Percentiles rank a stretch among this genome's conserved stretches.
These are phyloP conservation scores for Yarrowia alimentaria DNA, from an alignment of 805 yeast genomes.

Conservation along the genomic window DNA sequence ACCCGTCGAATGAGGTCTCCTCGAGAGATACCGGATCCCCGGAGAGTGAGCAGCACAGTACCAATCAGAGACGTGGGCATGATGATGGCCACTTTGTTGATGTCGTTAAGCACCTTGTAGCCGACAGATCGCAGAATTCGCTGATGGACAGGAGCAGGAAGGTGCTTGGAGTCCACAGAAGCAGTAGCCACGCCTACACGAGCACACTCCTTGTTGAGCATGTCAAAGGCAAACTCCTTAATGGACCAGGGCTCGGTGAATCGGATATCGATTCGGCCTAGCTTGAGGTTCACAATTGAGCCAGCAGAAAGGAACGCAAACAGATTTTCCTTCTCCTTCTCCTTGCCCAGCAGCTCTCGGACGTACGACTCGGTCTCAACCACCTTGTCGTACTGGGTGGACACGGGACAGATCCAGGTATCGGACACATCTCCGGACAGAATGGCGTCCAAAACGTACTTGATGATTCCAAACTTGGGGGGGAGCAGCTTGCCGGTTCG, in stretches of 20 bases:
- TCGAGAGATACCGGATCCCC: conserved; percentile 43
- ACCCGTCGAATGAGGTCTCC: conserved; percentile 41
- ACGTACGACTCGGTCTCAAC: conserved; percentile 56
- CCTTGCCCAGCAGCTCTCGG: conserved; percentile 55
- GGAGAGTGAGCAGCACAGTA: conserved; percentile 43
- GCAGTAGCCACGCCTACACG: conserved; percentile 19
- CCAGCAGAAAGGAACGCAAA: conserved; percentile 41
- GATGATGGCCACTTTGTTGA: conserved; percentile 50
- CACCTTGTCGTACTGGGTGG: conserved; percentile 60
- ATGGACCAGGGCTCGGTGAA: conserved; percentile 47
- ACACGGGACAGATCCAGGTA: conserved; percentile 52
- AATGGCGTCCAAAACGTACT: conserved; percentile 50
- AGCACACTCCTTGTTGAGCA: conserved; percentile 34
- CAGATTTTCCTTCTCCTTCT: conserved; percentile 54
- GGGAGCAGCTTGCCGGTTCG: conserved; percentile 62
- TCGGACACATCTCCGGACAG: conserved; percentile 45
- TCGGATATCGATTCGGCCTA: conserved; percentile 46
- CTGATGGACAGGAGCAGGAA: conserved; percentile 30
- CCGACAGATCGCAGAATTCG: conserved; percentile 50
- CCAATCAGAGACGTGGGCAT: conserved; percentile 59
- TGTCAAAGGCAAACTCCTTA: conserved; percentile 38
- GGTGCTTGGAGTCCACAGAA: conserved; percentile 13
- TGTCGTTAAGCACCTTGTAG: conserved; percentile 52
- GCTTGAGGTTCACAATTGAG: conserved; percentile 38
- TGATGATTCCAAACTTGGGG: conserved; percentile 62